phyloP scores from a whole-genome alignment of 139 green algal genomes.

The Chlamydomonas applanata region DNA sequence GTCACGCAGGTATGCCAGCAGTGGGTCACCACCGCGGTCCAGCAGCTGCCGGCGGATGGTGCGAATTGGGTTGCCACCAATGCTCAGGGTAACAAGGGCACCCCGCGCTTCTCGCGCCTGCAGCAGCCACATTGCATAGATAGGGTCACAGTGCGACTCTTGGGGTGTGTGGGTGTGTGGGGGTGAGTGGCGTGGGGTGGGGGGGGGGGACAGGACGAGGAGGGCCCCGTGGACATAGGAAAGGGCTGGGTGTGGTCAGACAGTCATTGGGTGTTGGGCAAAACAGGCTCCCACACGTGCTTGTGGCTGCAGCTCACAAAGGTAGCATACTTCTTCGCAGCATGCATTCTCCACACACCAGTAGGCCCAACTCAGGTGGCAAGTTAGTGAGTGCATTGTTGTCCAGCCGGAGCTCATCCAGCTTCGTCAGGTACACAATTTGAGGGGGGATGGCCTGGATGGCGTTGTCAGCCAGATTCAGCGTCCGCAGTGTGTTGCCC shows the following conservation, averaged over 20 bases:
- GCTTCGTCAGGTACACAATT: conserved; percentile 34
- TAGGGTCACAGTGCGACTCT: too few relatives aligned
- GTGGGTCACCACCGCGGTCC: conserved; percentile 40
- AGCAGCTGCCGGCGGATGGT: conserved; percentile 43
- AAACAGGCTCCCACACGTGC: too few relatives aligned
- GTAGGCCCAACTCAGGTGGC: conserved; percentile 45
- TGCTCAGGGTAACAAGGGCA: conserved; percentile 35
- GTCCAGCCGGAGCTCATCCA: conserved; percentile 48
- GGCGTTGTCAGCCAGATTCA: conserved; percentile 39
- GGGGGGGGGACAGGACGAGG: too few relatives aligned
- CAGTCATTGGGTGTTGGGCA: too few relatives aligned
- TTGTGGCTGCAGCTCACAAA: too few relatives aligned
- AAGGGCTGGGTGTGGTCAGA: too few relatives aligned
- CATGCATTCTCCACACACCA: too few relatives aligned
- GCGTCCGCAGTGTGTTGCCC: conserved; percentile 17
- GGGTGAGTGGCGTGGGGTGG: too few relatives aligned
- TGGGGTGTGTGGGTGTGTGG: too few relatives aligned
- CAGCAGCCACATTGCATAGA: too few relatives aligned
- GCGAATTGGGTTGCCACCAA: conserved; percentile 52
- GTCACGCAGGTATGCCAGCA: conserved; percentile 43
- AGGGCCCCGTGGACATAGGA: too few relatives aligned
- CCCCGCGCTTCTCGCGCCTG: neutral
- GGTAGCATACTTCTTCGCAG: too few relatives aligned
- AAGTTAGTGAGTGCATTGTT: conserved; percentile 54
- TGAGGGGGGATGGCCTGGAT: conserved; percentile 29